Evolutionary conservation across 2,329 filamentous ascomycete species (phyloP).

Genomic region (Fusarium longipes): DNA sequence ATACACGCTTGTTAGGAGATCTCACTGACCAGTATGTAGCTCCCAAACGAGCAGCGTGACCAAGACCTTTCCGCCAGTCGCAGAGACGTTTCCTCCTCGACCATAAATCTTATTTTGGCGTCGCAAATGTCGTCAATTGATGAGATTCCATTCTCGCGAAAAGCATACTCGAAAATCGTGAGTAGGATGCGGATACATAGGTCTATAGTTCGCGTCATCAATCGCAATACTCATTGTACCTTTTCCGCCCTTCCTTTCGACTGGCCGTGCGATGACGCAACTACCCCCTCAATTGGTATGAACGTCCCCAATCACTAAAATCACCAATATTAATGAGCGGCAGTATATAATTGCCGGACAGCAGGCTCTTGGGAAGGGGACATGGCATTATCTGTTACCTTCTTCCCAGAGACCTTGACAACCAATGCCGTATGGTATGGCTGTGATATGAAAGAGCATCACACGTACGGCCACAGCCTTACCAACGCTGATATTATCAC

Average conservation of each 20-base stretch:
- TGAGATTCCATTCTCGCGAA: neutral
- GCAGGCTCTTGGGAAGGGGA: neutral
- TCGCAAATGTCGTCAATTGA: neutral
- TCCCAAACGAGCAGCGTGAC: too few species aligned
- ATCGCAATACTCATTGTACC: neutral
- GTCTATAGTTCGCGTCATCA: constrained; percentile 8
- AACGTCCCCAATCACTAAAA: accelerated
- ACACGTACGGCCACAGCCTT: accelerated
- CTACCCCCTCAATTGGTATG: neutral
- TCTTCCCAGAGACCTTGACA: neutral
- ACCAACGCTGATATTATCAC: neutral
- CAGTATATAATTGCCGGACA: constrained; percentile 7
- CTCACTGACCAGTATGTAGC: neutral
- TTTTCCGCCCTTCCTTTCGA: neutral
- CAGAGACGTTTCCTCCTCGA: too few species aligned
- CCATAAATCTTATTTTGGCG: neutral
- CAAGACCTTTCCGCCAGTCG: too few species aligned
- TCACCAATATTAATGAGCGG: too few species aligned
- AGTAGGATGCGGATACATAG: neutral
- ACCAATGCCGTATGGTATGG: constrained; percentile 1
- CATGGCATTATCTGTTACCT: neutral
- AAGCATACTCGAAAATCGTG: neutral
- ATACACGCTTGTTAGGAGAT: accelerated
- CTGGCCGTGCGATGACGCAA: neutral
- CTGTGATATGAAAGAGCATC: neutral